Conservation (phyloP, 2,329 filamentous ascomycete genomes). For the Byssochlamys sp. region DNA sequence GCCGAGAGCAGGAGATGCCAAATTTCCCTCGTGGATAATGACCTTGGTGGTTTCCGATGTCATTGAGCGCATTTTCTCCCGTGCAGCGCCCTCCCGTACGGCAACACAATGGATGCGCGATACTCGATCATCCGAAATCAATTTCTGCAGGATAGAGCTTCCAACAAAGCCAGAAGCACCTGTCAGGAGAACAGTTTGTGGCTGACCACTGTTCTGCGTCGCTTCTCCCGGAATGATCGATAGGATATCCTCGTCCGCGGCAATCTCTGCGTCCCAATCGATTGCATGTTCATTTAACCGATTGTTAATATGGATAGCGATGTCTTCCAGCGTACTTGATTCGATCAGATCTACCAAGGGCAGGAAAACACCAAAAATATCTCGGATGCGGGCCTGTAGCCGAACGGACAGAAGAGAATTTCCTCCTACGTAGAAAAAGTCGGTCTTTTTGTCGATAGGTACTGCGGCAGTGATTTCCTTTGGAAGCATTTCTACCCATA, state of each 20-base stretch:
- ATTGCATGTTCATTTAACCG: not conserved
- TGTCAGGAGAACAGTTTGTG: not conserved
- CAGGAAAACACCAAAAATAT: not conserved
- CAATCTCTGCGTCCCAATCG: constrained; percentile 2
- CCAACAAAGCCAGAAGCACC: not conserved
- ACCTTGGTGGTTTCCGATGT: constrained; percentile 3
- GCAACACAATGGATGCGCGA: not conserved
- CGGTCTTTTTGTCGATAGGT: not conserved
- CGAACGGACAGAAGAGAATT: constrained; percentile 2
- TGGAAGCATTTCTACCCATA: not conserved
- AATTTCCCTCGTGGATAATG: constrained; percentile 2
- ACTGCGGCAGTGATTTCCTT: not conserved
- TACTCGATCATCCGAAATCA: not conserved
- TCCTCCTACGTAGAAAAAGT: constrained; percentile 3
- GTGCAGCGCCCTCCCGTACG: not conserved
- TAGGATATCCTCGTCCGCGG: not conserved
- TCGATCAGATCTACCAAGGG: not conserved
- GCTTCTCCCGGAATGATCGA: not conserved
- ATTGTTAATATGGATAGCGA: not conserved
- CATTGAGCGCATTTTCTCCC: not conserved
- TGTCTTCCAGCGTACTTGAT: not conserved
- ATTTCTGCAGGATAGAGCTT: not conserved
- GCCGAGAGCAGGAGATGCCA: constrained; percentile 2
- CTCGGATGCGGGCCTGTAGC: constrained; percentile 2
- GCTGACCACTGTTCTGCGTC: not conserved